Conservation (phyloP, 352 stramenopile genomes). For the Lagenidium giganteum region DNA sequence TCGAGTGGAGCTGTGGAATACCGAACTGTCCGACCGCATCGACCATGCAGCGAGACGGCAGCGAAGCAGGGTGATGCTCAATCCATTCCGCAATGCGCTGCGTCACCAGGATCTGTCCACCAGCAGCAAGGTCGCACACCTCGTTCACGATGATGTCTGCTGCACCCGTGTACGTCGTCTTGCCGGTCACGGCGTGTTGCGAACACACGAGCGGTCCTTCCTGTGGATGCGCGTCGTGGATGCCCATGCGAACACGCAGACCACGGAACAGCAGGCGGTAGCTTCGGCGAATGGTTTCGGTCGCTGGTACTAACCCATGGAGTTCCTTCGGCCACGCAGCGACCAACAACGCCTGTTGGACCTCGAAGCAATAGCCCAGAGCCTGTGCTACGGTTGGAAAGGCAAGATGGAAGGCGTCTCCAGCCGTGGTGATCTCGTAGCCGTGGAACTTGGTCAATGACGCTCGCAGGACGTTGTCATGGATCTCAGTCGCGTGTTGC, state of each 20-base stretch:
- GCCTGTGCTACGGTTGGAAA: conserved; percentile 65
- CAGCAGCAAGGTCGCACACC: conserved; percentile 18
- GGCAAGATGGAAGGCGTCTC: conserved; percentile 64
- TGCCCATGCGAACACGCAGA: conserved; percentile 27
- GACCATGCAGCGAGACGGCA: conserved; percentile 16
- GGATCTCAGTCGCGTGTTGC: conserved; percentile 18
- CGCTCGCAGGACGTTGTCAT: conserved; percentile 24
- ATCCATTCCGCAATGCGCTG: conserved; percentile 20
- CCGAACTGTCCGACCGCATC: conserved; percentile 25
- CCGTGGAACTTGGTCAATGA: conserved; percentile 33
- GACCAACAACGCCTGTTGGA: conserved; percentile 45
- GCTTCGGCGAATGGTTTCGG: conserved; percentile 18
- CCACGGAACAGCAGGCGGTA: conserved; percentile 16
- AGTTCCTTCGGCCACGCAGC: conserved; percentile 61
- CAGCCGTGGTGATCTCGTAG: conserved; percentile 72
- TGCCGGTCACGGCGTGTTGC: conserved; percentile 19
- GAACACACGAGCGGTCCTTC: conserved; percentile 10
- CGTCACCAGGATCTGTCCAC: conserved; percentile 26
- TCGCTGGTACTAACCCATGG: conserved; percentile 35
- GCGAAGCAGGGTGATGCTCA: conserved; percentile 8
- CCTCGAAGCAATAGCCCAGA: conserved; percentile 49
- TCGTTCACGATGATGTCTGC: conserved; percentile 19
- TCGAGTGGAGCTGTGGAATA: conserved; percentile 33
- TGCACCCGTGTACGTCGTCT: conserved; percentile 16
- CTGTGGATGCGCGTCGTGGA: conserved; percentile 8